phyloP scores from a whole-genome alignment of 345 rosid species.

The Syzygium oleosum region DNA sequence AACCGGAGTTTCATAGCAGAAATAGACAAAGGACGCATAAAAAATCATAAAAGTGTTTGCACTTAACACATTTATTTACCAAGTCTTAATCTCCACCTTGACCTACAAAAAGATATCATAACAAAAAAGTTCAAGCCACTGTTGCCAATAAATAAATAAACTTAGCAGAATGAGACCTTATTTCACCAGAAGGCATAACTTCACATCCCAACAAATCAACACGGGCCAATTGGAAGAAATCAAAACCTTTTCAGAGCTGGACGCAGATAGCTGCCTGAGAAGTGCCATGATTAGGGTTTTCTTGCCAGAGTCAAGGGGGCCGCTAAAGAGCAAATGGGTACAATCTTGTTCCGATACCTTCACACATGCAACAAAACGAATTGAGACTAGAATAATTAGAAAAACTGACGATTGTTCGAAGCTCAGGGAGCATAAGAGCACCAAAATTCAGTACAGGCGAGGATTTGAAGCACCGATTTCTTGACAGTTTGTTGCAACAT shows the following conservation, averaged over 20 bases:
- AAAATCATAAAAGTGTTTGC: too few relatives aligned
- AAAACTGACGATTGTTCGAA: not conserved
- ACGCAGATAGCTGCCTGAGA: constrained; percentile 66
- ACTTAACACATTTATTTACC: too few relatives aligned
- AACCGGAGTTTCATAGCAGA: too few relatives aligned
- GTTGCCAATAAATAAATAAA: too few relatives aligned
- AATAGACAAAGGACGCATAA: too few relatives aligned
- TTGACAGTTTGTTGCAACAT: constrained; percentile 70
- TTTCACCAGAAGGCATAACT: too few relatives aligned
- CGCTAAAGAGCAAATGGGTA: constrained; percentile 92
- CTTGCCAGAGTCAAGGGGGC: constrained; percentile 92
- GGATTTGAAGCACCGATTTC: constrained; percentile 44
- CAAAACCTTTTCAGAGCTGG: constrained; percentile 69
- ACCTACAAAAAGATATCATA: too few relatives aligned
- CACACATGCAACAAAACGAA: not conserved
- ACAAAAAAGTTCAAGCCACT: too few relatives aligned
- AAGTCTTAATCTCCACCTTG: too few relatives aligned
- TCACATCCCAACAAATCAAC: not conserved
- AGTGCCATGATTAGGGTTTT: constrained; percentile 96
- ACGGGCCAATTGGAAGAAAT: not conserved
- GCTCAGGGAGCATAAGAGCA: not conserved
- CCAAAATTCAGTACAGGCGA: not conserved
- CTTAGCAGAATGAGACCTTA: too few relatives aligned
- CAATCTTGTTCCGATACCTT: constrained; percentile 91
- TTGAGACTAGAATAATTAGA: not conserved